Percentiles rank a stretch among this genome's conserved stretches.
These are phyloP conservation scores for Oryza punctata DNA, from an alignment of 176 grass and related monocot species.

Conservation along the genomic window DNA sequence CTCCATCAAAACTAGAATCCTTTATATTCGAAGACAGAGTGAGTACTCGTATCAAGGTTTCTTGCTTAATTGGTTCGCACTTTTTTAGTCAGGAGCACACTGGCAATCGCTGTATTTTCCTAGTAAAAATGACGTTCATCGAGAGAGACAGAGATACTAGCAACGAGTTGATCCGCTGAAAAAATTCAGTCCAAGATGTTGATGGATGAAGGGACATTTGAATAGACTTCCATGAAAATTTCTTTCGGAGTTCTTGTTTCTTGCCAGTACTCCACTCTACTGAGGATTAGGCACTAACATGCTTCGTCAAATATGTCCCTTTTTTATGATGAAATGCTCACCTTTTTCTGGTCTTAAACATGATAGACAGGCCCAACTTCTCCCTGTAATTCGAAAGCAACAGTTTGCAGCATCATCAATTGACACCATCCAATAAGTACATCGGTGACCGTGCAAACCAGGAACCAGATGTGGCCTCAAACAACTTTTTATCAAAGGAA, in stretches of 20 bases:
- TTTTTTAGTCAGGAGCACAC: background rate
- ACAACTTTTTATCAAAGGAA: background rate
- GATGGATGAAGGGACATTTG: background rate
- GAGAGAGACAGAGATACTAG: background rate
- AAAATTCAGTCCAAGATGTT: background rate
- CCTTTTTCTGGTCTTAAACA: background rate
- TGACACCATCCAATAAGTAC: background rate
- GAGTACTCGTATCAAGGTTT: background rate
- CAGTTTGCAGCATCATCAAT: background rate
- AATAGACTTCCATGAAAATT: background rate
- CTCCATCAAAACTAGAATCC: too few species aligned
- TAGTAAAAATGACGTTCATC: background rate
- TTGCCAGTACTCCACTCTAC: background rate
- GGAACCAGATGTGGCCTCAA: background rate
- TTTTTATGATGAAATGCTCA: background rate
- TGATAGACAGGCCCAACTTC: background rate
- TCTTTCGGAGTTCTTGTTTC: background rate
- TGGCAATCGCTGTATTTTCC: background rate
- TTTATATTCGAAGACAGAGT: too few species aligned
- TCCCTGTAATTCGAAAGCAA: background rate
- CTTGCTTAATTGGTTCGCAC: background rate
- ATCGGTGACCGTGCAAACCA: background rate
- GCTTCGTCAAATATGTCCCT: conserved; percentile 3
- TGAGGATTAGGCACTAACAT: background rate
- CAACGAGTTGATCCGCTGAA: background rate